Evolutionary conservation across 139 green algal species (phyloP).

Genomic region (Coccomyxa sp.): DNA sequence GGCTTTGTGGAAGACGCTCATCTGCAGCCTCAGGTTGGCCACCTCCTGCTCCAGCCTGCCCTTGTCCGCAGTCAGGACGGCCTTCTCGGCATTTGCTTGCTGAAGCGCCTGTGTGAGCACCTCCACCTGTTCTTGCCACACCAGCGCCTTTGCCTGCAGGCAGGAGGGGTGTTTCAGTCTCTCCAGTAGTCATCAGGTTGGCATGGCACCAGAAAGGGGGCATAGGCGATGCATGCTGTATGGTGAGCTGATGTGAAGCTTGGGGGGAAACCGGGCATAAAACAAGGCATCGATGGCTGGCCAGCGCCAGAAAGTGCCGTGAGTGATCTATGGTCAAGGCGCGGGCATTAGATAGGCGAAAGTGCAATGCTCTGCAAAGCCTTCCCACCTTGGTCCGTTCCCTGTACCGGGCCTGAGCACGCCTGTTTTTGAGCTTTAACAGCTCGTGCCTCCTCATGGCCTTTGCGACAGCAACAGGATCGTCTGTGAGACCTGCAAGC

Average conservation of each 20-base stretch:
- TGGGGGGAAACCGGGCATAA: too few relatives aligned
- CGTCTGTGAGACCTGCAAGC: background rate
- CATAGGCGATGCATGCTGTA: too few relatives aligned
- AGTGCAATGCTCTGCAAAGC: too few relatives aligned
- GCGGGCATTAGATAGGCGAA: too few relatives aligned
- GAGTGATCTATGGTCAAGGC: too few relatives aligned
- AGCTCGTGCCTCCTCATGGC: background rate
- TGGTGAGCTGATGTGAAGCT: too few relatives aligned
- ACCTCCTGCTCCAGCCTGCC: background rate
- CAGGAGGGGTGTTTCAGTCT: too few relatives aligned
- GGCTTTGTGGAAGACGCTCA: too few relatives aligned
- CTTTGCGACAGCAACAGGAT: background rate
- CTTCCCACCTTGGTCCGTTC: background rate
- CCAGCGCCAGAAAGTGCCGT: too few relatives aligned
- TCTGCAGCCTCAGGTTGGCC: background rate
- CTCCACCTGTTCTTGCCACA: background rate
- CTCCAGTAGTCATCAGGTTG: too few relatives aligned
- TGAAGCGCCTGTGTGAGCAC: background rate
- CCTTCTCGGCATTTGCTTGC: background rate
- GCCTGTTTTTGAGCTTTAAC: background rate
- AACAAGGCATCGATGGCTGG: too few relatives aligned
- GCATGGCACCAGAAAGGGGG: too few relatives aligned
- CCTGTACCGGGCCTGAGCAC: background rate
- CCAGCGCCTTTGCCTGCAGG: background rate
- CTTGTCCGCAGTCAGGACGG: background rate